Conservation (phyloP, 768 basidiomycete species). For the Sporobolomyces pararoseus region DNA sequence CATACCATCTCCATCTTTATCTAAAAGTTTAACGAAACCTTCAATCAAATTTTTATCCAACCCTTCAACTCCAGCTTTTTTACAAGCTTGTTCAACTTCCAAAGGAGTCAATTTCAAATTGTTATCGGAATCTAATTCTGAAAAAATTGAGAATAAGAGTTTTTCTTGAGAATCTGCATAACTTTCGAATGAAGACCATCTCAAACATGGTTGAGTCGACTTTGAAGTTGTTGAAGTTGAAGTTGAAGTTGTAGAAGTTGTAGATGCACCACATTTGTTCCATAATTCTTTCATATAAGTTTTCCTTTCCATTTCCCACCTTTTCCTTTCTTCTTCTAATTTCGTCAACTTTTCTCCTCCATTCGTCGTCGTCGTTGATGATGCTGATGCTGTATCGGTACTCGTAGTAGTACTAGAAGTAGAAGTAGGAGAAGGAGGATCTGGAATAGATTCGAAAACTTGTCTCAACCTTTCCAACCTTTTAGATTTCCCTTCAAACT, state of each 20-base stretch:
- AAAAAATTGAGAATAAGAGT: slow-evolving; percentile 32
- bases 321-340: slow-evolving; percentile 54
- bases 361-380: background rate
- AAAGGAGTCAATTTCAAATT: slow-evolving; percentile 43
- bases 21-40: slow-evolving; percentile 39
- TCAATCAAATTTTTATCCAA: slow-evolving; percentile 15
- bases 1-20: slow-evolving; percentile 35
- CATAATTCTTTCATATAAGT: slow-evolving; percentile 77
- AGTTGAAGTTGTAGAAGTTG: background rate
- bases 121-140: slow-evolving; percentile 27
- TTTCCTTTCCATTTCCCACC: slow-evolving; percentile 62
- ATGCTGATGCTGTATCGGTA: background rate
- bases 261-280: slow-evolving; percentile 45
- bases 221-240: slow-evolving; percentile 5
- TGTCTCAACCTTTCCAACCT: slow-evolving; percentile 4
- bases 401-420: background rate
- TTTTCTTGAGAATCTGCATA: slow-evolving; percentile 38
- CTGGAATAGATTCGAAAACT: slow-evolving; percentile 11
- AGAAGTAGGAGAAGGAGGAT: background rate
- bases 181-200: slow-evolving; percentile 31
- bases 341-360: slow-evolving; percentile 24
- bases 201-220: background rate
- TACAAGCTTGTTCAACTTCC: slow-evolving; percentile 53
- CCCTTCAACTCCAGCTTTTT: slow-evolving; percentile 35
- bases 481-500: background rate